Evolutionary conservation across 2,329 filamentous ascomycete genomes (phyloP), one percentile per base, ranked within the genome.

Genomic region (Fusarium albidum): DNA sequence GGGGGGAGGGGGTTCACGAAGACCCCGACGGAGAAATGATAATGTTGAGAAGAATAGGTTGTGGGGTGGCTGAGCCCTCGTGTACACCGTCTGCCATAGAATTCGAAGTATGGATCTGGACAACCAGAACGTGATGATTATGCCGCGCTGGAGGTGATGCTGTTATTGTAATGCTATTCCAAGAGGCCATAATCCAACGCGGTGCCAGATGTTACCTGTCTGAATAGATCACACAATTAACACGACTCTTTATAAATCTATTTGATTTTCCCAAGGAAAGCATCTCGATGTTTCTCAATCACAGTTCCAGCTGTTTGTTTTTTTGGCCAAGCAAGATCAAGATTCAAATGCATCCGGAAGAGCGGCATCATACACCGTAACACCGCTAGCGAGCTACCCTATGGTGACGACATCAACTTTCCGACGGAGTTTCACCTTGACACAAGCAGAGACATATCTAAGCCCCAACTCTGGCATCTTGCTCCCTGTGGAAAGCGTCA

Each of bases 371-470:
- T 14, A n/a, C 15, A 33, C 13, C n/a, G n/a, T n/a, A n/a, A n/a
- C n/a, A n/a, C n/a, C n/a, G 8, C 14, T 15, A 33, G 21, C 21
- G 21, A 21, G 21, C 27, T 55, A 55, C 55, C 55, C 55, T 59
- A 5, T 28, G 41, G 57, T 61, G 58, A 61, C 58, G 58, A 61
- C 57, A 61, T 55, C 25, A 14, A 40, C 14, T 32, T 45, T 27
- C 33, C 44, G 26, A 34, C 18, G 18, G 26, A 32, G 53, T 55
- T 61, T 61, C 53, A 61, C 31, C 26, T 57, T 28, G n/a, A 35
- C 21, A 15, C 25, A 15, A 14, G n/a, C 28, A n/a, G 46, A 61
- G 34, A 38, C 14, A 38, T 26, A 38, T n/a, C n/a, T n/a, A 25
- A 46, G 29, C 32, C 31, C 10, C n/a, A 29, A 5, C 33, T 33